phyloP scores from a whole-genome alignment of 192 early-diverging fungal genomes.

The Paraglomus brasilianum region DNA sequence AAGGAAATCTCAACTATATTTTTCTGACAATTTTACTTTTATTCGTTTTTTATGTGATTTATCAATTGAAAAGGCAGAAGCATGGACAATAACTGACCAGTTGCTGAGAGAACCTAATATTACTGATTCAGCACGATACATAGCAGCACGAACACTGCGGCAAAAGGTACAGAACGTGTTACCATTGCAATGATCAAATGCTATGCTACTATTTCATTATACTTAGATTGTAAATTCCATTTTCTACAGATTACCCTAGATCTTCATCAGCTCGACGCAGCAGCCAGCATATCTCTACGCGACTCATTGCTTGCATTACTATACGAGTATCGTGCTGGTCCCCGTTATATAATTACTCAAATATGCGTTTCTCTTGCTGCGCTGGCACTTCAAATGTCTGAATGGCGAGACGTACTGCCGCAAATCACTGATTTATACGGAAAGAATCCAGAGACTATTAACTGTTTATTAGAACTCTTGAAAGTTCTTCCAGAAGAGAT shows the following conservation, averaged over 20 bases:
- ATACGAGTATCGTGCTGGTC: slow-evolving; percentile 51
- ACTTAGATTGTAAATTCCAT: too few species aligned
- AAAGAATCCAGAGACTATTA: slow-evolving; percentile 56
- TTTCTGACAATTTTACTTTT: not conserved
- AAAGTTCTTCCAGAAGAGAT: slow-evolving; percentile 88
- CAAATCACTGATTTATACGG: slow-evolving; percentile 74
- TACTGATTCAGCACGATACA: slow-evolving; percentile 55
- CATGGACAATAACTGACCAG: slow-evolving; percentile 78
- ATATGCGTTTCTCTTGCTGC: slow-evolving; percentile 83
- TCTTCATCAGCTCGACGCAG: slow-evolving; percentile 68
- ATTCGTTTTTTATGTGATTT: slow-evolving; percentile 4
- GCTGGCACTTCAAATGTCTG: slow-evolving; percentile 72
- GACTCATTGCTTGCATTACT: slow-evolving; percentile 78
- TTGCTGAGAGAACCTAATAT: slow-evolving; percentile 56
- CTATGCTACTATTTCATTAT: too few species aligned
- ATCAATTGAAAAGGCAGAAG: slow-evolving; percentile 54
- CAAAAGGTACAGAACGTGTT: slow-evolving; percentile 61
- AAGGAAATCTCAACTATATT: too few species aligned
- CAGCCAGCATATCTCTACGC: slow-evolving; percentile 62
- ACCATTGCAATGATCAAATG: too few species aligned
- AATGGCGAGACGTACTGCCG: slow-evolving; percentile 80
- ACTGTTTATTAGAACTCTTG: slow-evolving; percentile 76
- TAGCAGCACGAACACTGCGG: slow-evolving; percentile 88
- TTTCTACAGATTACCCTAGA: slow-evolving; percentile 70
- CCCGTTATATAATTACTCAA: slow-evolving; percentile 72